Evolutionary conservation across 1,284 basidiomycete species (phyloP).

Genomic region (Meira miltonrushii): DNA sequence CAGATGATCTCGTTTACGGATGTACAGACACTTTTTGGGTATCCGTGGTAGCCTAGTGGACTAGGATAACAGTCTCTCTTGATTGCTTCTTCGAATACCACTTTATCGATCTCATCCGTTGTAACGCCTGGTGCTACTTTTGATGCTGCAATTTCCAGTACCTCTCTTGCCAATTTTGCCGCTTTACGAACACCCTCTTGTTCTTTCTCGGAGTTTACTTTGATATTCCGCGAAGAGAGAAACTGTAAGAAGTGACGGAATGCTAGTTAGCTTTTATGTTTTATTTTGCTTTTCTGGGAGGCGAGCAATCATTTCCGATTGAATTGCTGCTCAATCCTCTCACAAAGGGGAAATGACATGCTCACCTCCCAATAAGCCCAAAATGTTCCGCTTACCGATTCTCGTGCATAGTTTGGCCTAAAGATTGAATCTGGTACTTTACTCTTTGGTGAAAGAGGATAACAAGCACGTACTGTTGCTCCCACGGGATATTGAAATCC

Average conservation of each 20-base stretch:
- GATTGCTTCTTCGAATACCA: conserved; percentile 89
- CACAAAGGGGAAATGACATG: too few relatives aligned
- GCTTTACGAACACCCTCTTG: conserved; percentile 45
- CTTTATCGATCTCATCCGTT: conserved; percentile 81
- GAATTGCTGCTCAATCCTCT: too few relatives aligned
- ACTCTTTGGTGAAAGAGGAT: conserved; percentile 44
- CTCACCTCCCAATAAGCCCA: conserved; percentile 24
- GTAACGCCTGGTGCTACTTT: conserved; percentile 82
- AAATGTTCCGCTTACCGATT: conserved; percentile 38
- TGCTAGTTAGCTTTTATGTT: too few relatives aligned
- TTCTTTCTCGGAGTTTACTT: conserved; percentile 37
- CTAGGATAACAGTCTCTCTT: conserved; percentile 90
- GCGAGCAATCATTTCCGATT: too few relatives aligned
- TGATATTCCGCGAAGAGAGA: conserved; percentile 41
- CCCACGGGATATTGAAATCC: conserved; percentile 37
- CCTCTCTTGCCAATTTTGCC: conserved; percentile 74
- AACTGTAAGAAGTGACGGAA: conserved; percentile 27
- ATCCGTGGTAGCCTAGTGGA: conserved; percentile 84
- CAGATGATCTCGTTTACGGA: conserved; percentile 92
- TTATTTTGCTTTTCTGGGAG: background rate
- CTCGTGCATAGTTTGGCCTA: conserved; percentile 49
- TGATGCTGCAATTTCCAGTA: conserved; percentile 82
- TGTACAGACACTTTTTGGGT: conserved; percentile 94
- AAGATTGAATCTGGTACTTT: conserved; percentile 44
- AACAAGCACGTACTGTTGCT: conserved; percentile 32